Conservation (phyloP, 805 yeast genomes). For the Candida jianshihensis region DNA sequence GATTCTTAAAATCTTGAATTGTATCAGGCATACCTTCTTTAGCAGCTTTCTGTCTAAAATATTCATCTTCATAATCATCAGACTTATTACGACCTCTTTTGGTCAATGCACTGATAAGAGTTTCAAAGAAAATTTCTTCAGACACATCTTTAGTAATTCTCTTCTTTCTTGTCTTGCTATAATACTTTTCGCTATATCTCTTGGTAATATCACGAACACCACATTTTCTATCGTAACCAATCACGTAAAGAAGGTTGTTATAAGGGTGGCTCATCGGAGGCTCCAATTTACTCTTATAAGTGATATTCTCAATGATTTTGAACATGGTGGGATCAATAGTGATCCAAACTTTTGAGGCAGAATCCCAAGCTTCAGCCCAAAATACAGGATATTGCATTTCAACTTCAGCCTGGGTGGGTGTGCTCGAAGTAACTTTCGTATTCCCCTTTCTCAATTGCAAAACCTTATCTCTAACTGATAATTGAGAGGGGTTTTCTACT, state of each 20-base stretch:
- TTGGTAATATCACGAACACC: constrained; percentile 79
- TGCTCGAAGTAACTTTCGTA: constrained; percentile 1
- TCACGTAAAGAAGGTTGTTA: constrained; percentile 63
- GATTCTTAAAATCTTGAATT: constrained; percentile 75
- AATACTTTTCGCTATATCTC: constrained; percentile 64
- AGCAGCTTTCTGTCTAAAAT: constrained; percentile 52
- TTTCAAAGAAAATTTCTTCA: constrained; percentile 49
- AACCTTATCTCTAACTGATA: constrained; percentile 11
- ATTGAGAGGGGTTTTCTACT: not conserved
- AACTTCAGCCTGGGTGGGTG: constrained; percentile 14
- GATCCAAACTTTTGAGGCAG: constrained; percentile 65
- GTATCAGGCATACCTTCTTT: constrained; percentile 86
- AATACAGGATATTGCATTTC: constrained; percentile 56
- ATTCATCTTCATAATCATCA: constrained; percentile 47
- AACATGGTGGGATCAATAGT: constrained; percentile 76
- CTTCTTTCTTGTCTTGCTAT: constrained; percentile 69
- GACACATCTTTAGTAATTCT: constrained; percentile 58
- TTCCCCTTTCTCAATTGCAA: constrained; percentile 17
- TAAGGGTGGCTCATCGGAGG: constrained; percentile 58
- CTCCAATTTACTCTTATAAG: constrained; percentile 52
- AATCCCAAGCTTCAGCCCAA: constrained; percentile 95
- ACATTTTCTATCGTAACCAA: constrained; percentile 65
- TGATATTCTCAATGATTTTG: constrained; percentile 54
- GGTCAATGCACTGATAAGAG: constrained; percentile 26
- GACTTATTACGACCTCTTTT: constrained; percentile 13